These are phyloP conservation scores for Fusarium dlaminii DNA, from an alignment of 2,329 filamentous ascomycete genomes.

Conservation along the genomic window DNA sequence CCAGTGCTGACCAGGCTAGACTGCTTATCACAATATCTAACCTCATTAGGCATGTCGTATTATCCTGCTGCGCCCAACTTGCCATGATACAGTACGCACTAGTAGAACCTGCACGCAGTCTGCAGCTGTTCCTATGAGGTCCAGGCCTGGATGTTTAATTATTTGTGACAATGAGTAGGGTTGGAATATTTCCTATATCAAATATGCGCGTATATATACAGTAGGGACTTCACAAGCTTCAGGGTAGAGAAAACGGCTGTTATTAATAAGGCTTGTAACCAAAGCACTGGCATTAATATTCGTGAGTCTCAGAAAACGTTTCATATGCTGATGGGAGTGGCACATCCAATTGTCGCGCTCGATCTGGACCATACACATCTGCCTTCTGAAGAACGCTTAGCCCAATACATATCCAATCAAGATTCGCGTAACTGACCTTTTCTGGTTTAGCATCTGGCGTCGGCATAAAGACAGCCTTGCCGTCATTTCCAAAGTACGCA, in stretches of 20 bases:
- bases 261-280: fast-evolving
- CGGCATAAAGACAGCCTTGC: not conserved
- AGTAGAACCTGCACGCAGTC: not conserved
- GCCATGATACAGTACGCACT: fast-evolving
- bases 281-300: not conserved
- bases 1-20: not conserved
- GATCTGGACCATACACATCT: not conserved
- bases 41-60: not conserved
- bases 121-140: no score
- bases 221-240: no score
- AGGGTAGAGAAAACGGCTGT: fast-evolving
- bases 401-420: fast-evolving
- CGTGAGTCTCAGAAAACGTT: not conserved
- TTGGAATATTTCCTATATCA: no score
- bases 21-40: not conserved
- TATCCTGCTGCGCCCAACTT: not conserved
- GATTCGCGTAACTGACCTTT: not conserved
- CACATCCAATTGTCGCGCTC: not conserved
- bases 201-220: fast-evolving
- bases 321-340: not conserved
- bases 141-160: fast-evolving
- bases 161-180: not conserved
- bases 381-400: fast-evolving
- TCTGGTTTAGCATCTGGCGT: not conserved
- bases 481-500: not conserved